Evolutionary conservation across 75 land plant species (phyloP).

Genomic region (Chamaecyparis obtusa): DNA sequence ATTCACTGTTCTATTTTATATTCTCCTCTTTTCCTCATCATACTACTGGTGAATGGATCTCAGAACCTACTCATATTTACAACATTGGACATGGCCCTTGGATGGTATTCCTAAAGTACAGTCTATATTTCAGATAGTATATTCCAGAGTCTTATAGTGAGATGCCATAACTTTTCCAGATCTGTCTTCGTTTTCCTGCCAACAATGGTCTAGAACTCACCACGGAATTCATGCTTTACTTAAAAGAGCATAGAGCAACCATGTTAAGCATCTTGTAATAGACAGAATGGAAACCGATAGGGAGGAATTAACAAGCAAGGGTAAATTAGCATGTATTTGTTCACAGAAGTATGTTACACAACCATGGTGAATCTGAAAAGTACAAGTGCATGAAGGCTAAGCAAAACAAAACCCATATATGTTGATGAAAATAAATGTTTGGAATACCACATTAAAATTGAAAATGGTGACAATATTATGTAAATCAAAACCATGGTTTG

Average conservation of each 20-base stretch:
- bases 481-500: background rate
- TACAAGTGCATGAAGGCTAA: background rate
- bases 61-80: too few species aligned
- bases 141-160: too few species aligned
- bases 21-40: too few species aligned
- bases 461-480: background rate
- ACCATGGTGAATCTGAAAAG: background rate
- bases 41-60: too few species aligned
- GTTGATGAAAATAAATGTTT: background rate
- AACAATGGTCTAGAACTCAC: background rate
- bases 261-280: background rate
- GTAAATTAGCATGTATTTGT: background rate
- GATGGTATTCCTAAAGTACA: too few species aligned
- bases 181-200: too few species aligned
- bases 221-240: background rate
- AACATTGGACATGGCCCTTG: too few species aligned
- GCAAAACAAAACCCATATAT: background rate
- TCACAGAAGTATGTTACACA: background rate
- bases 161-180: too few species aligned
- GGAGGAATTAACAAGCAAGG: background rate
- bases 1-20: too few species aligned
- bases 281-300: background rate
- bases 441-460: background rate
- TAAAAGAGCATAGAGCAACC: background rate
- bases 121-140: too few species aligned